Base-by-base conservation (phyloP, 495 filamentous ascomycete species). In the Neohortaea acidophila region DNA sequence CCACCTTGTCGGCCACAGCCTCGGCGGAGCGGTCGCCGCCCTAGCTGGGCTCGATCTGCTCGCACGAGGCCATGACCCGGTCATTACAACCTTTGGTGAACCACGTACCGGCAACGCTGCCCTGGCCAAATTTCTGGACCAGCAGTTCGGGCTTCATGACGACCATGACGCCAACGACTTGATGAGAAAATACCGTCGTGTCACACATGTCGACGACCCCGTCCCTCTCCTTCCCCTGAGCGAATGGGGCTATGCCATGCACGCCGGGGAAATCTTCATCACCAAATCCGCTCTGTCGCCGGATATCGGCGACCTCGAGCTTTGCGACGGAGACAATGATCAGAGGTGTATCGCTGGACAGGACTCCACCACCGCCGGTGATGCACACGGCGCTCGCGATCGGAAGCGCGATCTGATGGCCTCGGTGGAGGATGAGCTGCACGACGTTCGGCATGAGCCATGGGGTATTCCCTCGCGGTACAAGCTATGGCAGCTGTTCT, bases 61-160 rank as follows among this genome's bases (percentile, higher is more conserved):
- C 29, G 53, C 73, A 17, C 63, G 70, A 3, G 81, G 77, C 4
- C 86, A 75, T 75, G 55, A 75, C 11, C 76, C 83, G 1, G 55
- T 58, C 18, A 76, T 94, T 0, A 94, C 87, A 11, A 96, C 89
- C 1, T 96, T 94, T 54, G 89, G 89, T 12, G 84, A 96, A 55
- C 89, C 89, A 14, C 71, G 75, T 32, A 56, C 91, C 11, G 89
- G 89, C 1, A 97, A 96, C 57, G 51, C 60, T 19, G 75, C 55
- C 4, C 68, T 96, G 41, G 75, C 64, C 9, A 47, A 61, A 3
- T 96, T 77, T 44, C 54, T 92, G 3, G 71, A 89, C 47, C 47
- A 56, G 0, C 62, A 66, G 4, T 94, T 94, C 56, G 55, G 62
- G 2, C 59, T 79, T 4, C 38, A 20, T 2, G 48, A 31, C 21